These are phyloP conservation scores for Phytophthora hibernalis DNA, from an alignment of 352 stramenopile species.

Conservation along the genomic window DNA sequence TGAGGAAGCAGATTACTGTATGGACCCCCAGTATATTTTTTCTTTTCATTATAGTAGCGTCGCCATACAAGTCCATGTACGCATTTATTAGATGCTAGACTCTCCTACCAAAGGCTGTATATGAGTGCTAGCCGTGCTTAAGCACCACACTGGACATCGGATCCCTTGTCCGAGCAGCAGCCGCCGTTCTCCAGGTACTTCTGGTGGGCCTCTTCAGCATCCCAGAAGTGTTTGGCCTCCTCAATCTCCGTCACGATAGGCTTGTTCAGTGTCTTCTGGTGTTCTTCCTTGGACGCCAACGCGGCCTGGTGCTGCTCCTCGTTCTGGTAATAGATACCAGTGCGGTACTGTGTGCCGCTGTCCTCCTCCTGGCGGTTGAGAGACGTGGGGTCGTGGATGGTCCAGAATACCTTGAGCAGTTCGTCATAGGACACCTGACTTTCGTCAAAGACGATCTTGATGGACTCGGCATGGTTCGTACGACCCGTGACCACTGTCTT, in stretches of 20 bases:
- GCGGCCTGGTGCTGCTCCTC: constrained; percentile 88
- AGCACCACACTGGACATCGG: constrained; percentile 45
- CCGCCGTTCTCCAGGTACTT: constrained; percentile 97
- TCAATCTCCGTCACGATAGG: constrained; percentile 95
- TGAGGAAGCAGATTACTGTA: no score
- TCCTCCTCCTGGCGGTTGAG: constrained; percentile 89
- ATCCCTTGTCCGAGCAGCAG: constrained; percentile 93
- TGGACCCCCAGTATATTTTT: no score
- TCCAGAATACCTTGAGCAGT: constrained; percentile 82
- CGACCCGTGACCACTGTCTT: constrained; percentile 93
- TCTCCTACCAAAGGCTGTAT: no score
- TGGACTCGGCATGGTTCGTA: constrained; percentile 95
- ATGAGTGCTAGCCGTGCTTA: no score
- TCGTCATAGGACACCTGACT: constrained; percentile 84
- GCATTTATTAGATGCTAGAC: no score
- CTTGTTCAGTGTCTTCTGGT: constrained; percentile 77
- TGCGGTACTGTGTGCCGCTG: constrained; percentile 95
- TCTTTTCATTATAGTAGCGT: no score
- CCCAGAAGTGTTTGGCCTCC: constrained; percentile 89
- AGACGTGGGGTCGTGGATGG: constrained; percentile 93
- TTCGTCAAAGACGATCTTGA: constrained; percentile 93
- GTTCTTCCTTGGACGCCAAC: constrained; percentile 67
- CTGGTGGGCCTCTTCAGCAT: constrained; percentile 96
- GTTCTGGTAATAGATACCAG: constrained; percentile 95
- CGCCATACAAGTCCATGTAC: no score